Evolutionary conservation across 2,329 filamentous ascomycete genomes (phyloP), one percentile per base, ranked within the genome.

Genomic region (Ophiostoma sp.): DNA sequence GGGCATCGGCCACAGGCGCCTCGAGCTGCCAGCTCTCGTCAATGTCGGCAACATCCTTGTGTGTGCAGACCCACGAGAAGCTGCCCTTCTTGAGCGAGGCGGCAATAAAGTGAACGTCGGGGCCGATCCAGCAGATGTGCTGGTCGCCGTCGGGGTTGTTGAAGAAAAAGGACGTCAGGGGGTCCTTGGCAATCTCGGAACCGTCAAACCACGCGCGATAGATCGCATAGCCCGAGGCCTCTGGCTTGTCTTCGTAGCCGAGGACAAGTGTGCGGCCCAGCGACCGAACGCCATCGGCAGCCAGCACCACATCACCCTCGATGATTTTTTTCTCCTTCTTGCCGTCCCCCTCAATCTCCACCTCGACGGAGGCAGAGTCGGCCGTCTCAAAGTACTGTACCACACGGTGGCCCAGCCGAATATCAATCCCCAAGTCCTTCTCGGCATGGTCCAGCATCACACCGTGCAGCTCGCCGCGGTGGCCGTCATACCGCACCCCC

Each of bases 41-140:
- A 70, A 86, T 84, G 72, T 85, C 82, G 17, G 79, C 81, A n/a
- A 83, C 81, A 72, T 84, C 85, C 74, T 82, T 84, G 76, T 86
- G 85, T 57, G 86, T 87, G 75, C 85, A 84, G 12, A 87, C 87
- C 86, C 86, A 88, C 71, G 82, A 85, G 75, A 88, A 85, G 74
- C 87, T 86, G 48, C 82, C 81, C 78, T 88, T 87, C 7, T 87
- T 87, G 73, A 88, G 83, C 0, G 84, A 84, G 1, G 86, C 86
- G 7, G 84, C 84, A 48, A 88, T 83, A 76, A 86, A 86, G 75
- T 87, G 85, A 2, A 87, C 83, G 73, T 88, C 85, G 15, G 84
- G 83, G 1, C 86, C 86, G 33, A 88, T 81, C 86, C 86, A 88
- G 55, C 82, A 84, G 4, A 84, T 82, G 77, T 88, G 86, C 28